A percentile compares a stretch with the other conserved stretches of the same genome.
Evolutionary conservation across 129 eudicot genomes (phyloP).

Genomic region (Lonicera japonica): DNA sequence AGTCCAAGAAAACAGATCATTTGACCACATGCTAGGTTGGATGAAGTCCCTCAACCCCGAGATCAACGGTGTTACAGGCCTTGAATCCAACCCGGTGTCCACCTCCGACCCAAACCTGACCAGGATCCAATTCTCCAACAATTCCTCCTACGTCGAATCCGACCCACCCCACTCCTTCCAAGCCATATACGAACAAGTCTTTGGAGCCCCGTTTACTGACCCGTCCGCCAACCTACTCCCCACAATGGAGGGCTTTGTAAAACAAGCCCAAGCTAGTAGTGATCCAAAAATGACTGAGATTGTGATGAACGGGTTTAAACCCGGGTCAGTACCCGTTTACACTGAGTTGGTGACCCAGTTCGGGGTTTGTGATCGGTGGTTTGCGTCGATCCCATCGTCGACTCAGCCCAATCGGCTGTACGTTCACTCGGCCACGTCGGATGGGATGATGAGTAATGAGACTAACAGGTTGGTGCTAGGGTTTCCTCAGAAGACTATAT

Average conservation of each 20-base stretch:
- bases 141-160: conserved; percentile 27
- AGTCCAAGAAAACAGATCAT: conserved; percentile 37
- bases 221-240: conserved; percentile 7
- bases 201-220: conserved; percentile 28
- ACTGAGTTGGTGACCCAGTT: conserved; percentile 41
- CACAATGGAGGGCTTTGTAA: conserved; percentile 44
- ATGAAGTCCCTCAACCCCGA: conserved; percentile 40
- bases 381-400: conserved; percentile 37
- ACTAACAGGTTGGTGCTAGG: conserved; percentile 23
- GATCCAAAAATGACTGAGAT: conserved; percentile 20
- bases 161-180: conserved; percentile 50
- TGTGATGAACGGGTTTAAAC: conserved; percentile 51
- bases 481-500: conserved; percentile 47
- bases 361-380: conserved; percentile 59
- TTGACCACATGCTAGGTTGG: conserved; percentile 16
- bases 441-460: conserved; percentile 34
- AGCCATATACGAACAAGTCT: conserved; percentile 36
- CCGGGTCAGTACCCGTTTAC: conserved; percentile 36
- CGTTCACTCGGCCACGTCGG: conserved; percentile 48
- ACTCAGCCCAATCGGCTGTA: conserved; percentile 50
- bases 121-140: conserved; percentile 14
- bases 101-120: conserved; percentile 17
- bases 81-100: conserved; percentile 21
- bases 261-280: conserved; percentile 26
- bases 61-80: conserved; percentile 31